Percentiles rank a stretch among this genome's conserved stretches.
Evolutionary conservation across 768 basidiomycete species (phyloP).

Genomic region (Trichaptum fuscoviolaceum): DNA sequence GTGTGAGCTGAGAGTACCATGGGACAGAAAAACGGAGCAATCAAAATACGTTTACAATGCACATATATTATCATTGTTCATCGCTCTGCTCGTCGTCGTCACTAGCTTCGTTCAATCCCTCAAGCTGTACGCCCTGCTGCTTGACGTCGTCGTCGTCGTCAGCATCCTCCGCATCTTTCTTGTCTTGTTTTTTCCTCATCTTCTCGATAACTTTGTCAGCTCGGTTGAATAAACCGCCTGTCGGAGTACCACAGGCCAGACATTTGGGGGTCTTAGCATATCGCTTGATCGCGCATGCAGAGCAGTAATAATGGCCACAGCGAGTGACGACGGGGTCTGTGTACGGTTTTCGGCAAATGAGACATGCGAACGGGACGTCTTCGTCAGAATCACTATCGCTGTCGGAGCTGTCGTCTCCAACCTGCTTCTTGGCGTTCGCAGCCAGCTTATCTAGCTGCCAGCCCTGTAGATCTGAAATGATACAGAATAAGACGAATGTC

Average conservation of each 20-base stretch:
- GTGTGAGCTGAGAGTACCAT: no score
- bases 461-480: constrained; percentile 75
- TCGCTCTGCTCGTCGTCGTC: constrained; percentile 33
- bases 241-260: constrained; percentile 87
- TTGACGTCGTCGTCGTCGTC: constrained; percentile 36
- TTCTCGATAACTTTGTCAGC: constrained; percentile 91
- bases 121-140: constrained; percentile 17
- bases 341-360: constrained; percentile 92
- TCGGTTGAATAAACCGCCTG: constrained; percentile 94
- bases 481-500: neutral
- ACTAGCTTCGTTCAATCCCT: constrained; percentile 29
- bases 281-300: constrained; percentile 90
- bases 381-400: constrained; percentile 72
- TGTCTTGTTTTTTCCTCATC: constrained; percentile 66
- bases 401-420: constrained; percentile 52
- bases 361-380: constrained; percentile 96
- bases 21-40: neutral
- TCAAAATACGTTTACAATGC: neutral
- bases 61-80: constrained; percentile 16
- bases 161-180: constrained; percentile 45
- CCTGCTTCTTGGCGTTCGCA: constrained; percentile 62
- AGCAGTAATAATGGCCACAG: constrained; percentile 96
- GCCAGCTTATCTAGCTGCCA: constrained; percentile 98
- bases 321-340: constrained; percentile 94
- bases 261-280: constrained; percentile 95